Percentiles rank a stretch among this genome's conserved stretches.
Conservation (phyloP, 768 basidiomycete genomes). For the Mycena rebaudengoi region DNA sequence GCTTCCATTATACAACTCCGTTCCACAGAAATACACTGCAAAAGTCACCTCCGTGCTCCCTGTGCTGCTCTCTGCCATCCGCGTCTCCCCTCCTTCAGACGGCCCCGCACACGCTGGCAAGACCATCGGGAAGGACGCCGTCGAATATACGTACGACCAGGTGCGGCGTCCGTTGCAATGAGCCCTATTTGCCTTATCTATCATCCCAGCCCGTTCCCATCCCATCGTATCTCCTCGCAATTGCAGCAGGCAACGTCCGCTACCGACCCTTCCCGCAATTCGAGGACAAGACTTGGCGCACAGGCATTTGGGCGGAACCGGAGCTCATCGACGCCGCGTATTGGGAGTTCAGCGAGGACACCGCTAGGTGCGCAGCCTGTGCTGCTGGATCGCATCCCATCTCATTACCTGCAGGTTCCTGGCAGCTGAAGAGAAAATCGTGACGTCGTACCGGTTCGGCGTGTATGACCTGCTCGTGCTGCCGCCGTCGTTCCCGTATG, state of each 20-base stretch:
- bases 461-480: slow-evolving; percentile 91
- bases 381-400: background rate
- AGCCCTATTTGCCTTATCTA: background rate
- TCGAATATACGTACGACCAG: slow-evolving; percentile 82
- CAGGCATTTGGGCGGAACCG: slow-evolving; percentile 93
- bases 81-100: slow-evolving; percentile 76
- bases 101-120: slow-evolving; percentile 80
- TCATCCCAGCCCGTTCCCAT: slow-evolving; percentile 76
- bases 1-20: background rate
- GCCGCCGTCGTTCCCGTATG: slow-evolving; percentile 93
- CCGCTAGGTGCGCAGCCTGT: slow-evolving; percentile 60
- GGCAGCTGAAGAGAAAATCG: slow-evolving; percentile 75
- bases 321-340: slow-evolving; percentile 77
- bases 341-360: slow-evolving; percentile 92
- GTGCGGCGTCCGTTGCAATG: slow-evolving; percentile 45
- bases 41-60: slow-evolving; percentile 81
- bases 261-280: slow-evolving; percentile 72
- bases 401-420: slow-evolving; percentile 63
- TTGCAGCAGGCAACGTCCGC: slow-evolving; percentile 84
- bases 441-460: slow-evolving; percentile 81
- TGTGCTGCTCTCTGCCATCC: slow-evolving; percentile 84
- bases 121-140: slow-evolving; percentile 73
- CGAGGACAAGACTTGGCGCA: slow-evolving; percentile 77
- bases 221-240: slow-evolving; percentile 91
- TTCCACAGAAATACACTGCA: slow-evolving; percentile 80